Base-by-base conservation (phyloP, 2,329 filamentous ascomycete species). In the Botryotinia convoluta region DNA sequence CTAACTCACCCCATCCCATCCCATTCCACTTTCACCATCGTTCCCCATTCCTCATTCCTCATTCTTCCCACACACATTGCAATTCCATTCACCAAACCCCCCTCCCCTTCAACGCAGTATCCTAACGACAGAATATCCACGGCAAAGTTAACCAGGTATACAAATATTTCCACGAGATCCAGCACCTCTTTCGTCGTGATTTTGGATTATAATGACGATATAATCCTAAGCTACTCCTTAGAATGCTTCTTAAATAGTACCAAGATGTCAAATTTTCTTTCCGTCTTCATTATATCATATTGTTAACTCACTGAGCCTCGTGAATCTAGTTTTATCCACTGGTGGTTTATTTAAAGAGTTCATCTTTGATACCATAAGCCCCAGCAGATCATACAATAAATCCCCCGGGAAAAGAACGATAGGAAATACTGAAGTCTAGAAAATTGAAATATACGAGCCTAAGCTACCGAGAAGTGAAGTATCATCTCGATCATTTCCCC, bases 371-470 rank as follows among this genome's bases (percentile, higher is more conserved):
- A 51, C 4, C 26, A 14, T 16, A 26, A n/a, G 10, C 7, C 10
- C 2, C 44, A 45, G 20, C 7, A 48, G 45, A 26, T 4, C 9
- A 9, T 51, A 51, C 48, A 51, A n/a, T 26, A 48, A 48, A 10
- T 10, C 3, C 0, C 10, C 2, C 2, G 3, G 26, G 22, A 10
- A 48, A 4, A 20, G 1, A 26, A 22, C 9, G 1, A 12, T 14
- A 51, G 22, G 22, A n/a, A 9, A 48, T 22, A 4, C 26, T 51
- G 22, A n/a, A n/a, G 48, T 14, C 44, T 22, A 45, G 44, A 45
- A 20, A 2, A 8, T 7, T 37, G 35, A 37, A 37, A 37, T 37
- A 37, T 7, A 37, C 35, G 5, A 37, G 8, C 35, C 35, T 7
- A 37, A 37, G 35, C 9, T 48, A 48, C 45, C 9, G 10, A 26